phyloP scores from a whole-genome alignment of 768 basidiomycete species.

The Suillus americanus region DNA sequence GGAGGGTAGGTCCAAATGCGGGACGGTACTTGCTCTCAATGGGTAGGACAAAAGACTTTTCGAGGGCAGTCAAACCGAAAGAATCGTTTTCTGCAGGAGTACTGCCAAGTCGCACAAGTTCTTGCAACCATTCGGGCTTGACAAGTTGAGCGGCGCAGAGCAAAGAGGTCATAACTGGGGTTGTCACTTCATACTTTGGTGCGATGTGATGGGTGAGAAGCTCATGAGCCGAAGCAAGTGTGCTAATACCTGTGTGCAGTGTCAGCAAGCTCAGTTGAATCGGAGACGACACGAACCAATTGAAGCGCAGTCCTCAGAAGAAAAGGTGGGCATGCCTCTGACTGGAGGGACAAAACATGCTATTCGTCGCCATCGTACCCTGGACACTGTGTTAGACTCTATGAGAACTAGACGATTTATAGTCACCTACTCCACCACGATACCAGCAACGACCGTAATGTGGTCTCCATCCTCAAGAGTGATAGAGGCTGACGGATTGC shows the following conservation, averaged over 20 bases:
- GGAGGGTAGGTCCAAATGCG: slow-evolving; percentile 49
- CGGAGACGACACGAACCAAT: slow-evolving; percentile 44
- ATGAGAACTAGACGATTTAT: slow-evolving; percentile 3
- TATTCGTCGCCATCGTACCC: slow-evolving; percentile 51
- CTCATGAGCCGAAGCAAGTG: slow-evolving; percentile 43
- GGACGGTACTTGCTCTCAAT: slow-evolving; percentile 57
- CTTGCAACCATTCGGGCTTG: slow-evolving; percentile 65
- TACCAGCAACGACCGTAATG: slow-evolving; percentile 43
- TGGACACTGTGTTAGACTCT: slow-evolving; percentile 18
- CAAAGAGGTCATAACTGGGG: slow-evolving; percentile 56
- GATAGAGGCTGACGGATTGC: slow-evolving; percentile 38
- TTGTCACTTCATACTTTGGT: slow-evolving; percentile 46
- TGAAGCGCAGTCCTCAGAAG: slow-evolving; percentile 43
- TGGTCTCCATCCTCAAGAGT: slow-evolving; percentile 56
- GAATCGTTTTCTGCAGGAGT: slow-evolving; percentile 33
- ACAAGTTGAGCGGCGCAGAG: slow-evolving; percentile 59
- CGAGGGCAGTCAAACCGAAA: slow-evolving; percentile 40
- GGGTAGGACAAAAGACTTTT: slow-evolving; percentile 52
- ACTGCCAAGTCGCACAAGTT: slow-evolving; percentile 54
- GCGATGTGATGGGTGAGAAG: slow-evolving; percentile 67
- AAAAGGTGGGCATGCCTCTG: slow-evolving; percentile 36
- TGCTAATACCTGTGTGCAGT: slow-evolving; percentile 48
- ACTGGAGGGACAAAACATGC: slow-evolving; percentile 46
- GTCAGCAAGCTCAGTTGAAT: background rate
- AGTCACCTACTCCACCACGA: slow-evolving; percentile 46